Evolutionary conservation across 2,329 filamentous ascomycete genomes (phyloP).

Genomic region (Piedraia hortae): DNA sequence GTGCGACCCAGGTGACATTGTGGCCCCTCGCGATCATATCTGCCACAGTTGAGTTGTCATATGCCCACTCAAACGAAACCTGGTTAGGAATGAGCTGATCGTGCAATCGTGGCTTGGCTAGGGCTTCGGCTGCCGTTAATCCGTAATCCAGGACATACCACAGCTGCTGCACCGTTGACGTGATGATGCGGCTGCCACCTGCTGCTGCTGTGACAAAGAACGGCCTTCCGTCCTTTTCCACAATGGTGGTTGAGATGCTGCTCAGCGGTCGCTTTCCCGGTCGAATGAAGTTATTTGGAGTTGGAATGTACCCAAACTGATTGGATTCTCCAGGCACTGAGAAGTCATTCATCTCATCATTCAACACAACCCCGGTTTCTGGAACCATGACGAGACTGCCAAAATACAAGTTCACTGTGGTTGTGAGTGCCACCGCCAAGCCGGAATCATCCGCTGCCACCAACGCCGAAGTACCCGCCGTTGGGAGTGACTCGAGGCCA

Average conservation of each 20-base stretch:
- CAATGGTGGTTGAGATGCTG: slow-evolving; percentile 55
- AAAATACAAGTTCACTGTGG: slow-evolving; percentile 69
- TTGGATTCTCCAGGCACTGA: slow-evolving; percentile 53
- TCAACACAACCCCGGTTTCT: slow-evolving; percentile 54
- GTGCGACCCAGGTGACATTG: slow-evolving; percentile 39
- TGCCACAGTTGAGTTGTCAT: slow-evolving; percentile 34
- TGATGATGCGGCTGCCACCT: slow-evolving; percentile 60
- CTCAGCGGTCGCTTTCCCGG: slow-evolving; percentile 60
- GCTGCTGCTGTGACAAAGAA: slow-evolving; percentile 48
- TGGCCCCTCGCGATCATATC: slow-evolving; percentile 39
- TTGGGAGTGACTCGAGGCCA: slow-evolving; percentile 36
- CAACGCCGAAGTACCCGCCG: slow-evolving; percentile 47
- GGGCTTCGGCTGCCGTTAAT: slow-evolving; percentile 31
- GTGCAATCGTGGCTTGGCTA: slow-evolving; percentile 42
- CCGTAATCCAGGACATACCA: slow-evolving; percentile 43
- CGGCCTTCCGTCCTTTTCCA: slow-evolving; percentile 38
- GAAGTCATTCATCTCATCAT: slow-evolving; percentile 41
- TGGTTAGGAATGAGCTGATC: slow-evolving; percentile 55
- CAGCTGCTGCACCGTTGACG: slow-evolving; percentile 44
- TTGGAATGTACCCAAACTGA: slow-evolving; percentile 62
- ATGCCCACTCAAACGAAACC: slow-evolving; percentile 39
- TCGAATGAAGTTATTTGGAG: slow-evolving; percentile 52
- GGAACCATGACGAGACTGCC: slow-evolving; percentile 56
- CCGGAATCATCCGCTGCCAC: slow-evolving; percentile 45
- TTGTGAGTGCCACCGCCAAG: slow-evolving; percentile 55